Evolutionary conservation across 768 basidiomycete genomes (phyloP).

Genomic region (Lactarius sanguifluus): DNA sequence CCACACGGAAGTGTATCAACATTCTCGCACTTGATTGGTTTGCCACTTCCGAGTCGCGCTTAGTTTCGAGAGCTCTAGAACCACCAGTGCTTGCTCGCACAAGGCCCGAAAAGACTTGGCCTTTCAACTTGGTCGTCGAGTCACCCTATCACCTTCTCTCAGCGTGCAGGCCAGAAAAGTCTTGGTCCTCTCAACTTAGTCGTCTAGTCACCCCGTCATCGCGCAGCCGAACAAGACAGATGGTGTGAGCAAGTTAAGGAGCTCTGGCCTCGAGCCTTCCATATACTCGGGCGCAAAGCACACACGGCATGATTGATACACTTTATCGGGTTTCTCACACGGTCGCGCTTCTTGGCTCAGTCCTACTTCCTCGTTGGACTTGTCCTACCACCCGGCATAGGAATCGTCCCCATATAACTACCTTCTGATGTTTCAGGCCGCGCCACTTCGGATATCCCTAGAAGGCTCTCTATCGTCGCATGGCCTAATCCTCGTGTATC

Average conservation of each 20-base stretch:
- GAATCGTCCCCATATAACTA: not conserved
- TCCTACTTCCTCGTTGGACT: not conserved
- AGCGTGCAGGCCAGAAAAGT: not conserved
- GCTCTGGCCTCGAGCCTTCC: not conserved
- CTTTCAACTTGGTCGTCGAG: not conserved
- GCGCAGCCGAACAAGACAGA: not conserved
- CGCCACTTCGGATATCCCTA: not conserved
- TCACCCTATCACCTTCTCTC: not conserved
- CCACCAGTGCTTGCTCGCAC: not conserved
- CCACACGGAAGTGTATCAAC: not conserved
- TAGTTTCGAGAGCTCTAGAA: not conserved
- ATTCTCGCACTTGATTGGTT: not conserved
- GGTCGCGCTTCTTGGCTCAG: not conserved
- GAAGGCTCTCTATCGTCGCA: not conserved
- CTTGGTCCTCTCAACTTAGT: not conserved
- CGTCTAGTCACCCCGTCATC: not conserved
- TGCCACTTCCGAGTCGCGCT: not conserved
- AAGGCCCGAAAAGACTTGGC: not conserved
- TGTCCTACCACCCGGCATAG: not conserved
- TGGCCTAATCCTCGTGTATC: not conserved
- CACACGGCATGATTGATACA: not conserved
- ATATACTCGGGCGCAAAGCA: not conserved
- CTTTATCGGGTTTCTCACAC: not conserved
- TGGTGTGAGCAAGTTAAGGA: not conserved
- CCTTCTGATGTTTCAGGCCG: not conserved